Evolutionary conservation across 176 grass and related monocot species (phyloP).

Genomic region (Avena sativa): DNA sequence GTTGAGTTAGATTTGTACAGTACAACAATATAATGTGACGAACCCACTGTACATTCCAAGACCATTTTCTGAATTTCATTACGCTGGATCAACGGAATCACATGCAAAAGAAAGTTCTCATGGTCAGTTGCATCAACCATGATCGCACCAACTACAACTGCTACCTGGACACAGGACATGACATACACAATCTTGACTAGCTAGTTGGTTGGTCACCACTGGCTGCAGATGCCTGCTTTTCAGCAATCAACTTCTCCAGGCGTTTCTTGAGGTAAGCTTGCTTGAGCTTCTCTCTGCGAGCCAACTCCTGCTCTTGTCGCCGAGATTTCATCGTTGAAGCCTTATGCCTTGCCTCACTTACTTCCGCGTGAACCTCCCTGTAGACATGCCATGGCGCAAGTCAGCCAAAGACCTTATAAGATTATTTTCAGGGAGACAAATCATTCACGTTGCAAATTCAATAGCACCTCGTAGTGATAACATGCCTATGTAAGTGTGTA

Average conservation of each 20-base stretch:
- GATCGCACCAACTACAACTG: constrained; percentile 7
- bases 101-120: neutral
- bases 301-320: constrained; percentile 82
- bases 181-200: constrained; percentile 33
- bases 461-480: constrained; percentile 1
- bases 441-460: neutral
- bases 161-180: neutral
- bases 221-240: constrained; percentile 64
- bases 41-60: constrained; percentile 38
- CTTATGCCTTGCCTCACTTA: constrained; percentile 79
- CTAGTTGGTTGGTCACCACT: constrained; percentile 39
- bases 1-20: constrained; percentile 18
- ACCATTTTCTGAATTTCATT: constrained; percentile 9
- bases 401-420: constrained; percentile 41
- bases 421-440: neutral
- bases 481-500: neutral
- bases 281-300: constrained; percentile 85
- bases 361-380: constrained; percentile 98
- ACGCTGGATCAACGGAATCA: neutral
- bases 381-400: constrained; percentile 9
- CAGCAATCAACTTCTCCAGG: constrained; percentile 71
- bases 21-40: constrained; percentile 35
- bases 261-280: constrained; percentile 97
- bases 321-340: constrained; percentile 67
- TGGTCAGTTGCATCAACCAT: constrained; percentile 6